A percentile compares a stretch with the other conserved stretches of the same genome.
These are phyloP conservation scores for Leccinum variicolor DNA, from an alignment of 768 basidiomycete species.

Conservation along the genomic window DNA sequence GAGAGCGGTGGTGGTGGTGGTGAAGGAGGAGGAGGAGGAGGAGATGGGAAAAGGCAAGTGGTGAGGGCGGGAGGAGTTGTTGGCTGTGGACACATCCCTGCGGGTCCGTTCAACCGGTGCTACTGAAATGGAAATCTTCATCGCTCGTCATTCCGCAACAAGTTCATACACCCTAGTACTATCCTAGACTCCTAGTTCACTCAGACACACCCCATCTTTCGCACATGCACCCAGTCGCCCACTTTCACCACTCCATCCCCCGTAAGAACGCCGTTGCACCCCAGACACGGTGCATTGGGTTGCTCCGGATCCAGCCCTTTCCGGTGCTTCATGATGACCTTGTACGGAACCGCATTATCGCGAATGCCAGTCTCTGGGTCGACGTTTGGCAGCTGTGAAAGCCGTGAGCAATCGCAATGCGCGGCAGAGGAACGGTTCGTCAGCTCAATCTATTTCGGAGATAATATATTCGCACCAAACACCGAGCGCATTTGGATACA, in stretches of 20 bases:
- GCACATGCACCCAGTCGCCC: conserved; percentile 57
- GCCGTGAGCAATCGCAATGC: conserved; percentile 1
- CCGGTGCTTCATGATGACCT: conserved; percentile 72
- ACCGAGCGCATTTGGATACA: conserved; percentile 69
- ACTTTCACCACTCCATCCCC: conserved; percentile 53
- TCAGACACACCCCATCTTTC: conserved; percentile 36
- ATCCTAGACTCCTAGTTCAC: background rate
- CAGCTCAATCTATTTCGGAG: conserved; percentile 5
- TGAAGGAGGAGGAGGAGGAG: background rate
- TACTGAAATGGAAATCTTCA: conserved; percentile 12
- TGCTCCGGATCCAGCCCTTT: conserved; percentile 50
- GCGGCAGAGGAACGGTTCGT: background rate
- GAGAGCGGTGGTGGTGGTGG: background rate
- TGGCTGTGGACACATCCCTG: conserved; percentile 1
- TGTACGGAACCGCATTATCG: conserved; percentile 73
- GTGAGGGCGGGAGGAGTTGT: background rate
- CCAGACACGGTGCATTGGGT: conserved; percentile 58
- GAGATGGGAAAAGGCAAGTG: background rate
- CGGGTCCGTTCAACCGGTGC: conserved; percentile 12
- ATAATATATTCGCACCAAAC: conserved; percentile 51
- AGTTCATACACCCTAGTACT: too few species aligned
- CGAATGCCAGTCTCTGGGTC: conserved; percentile 59
- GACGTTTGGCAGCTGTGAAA: conserved; percentile 66
- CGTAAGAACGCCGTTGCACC: conserved; percentile 57
- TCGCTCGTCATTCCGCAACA: background rate